Evolutionary conservation across 768 basidiomycete species (phyloP), one percentile per base, ranked within the genome.

Genomic region (Pluteus cervinus): DNA sequence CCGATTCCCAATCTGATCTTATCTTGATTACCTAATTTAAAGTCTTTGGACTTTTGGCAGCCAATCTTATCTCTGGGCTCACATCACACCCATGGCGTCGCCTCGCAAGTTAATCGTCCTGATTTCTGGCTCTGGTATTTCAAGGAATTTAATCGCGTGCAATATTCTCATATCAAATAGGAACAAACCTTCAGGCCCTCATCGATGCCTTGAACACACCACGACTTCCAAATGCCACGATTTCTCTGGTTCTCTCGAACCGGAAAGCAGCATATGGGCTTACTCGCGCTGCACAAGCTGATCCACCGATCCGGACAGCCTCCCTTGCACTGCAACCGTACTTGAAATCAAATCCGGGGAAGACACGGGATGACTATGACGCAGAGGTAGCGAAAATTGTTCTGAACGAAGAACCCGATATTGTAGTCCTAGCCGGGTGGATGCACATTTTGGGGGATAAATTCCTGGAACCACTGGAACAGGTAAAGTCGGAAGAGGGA

Each of bases 361-460:
- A 76, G 47, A 85, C 86, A 4, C 68, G 94, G 14, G 65, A 74
- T 31, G 87, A 94, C 54, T 97, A 96, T 60, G 94, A 94, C 53
- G 61, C 66, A 2, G 86, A 88, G 53, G 73, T 93, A 1, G 89
- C 88, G 6, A 62, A 73, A 22, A 70, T 78, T 36, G 78, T 90
- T 3, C 51, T 85, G 4, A 54, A 60, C 17, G 74, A 66, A 14
- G 60, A 63, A 22, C 94, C 94, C 0, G 88, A 97, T 58, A 56
- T 94, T 17, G 75, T 98, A 33, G 86, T 98, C 5, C 71, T 98
- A n/a, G 96, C 94, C 0, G 96, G 96, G 0, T 99, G 91, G 89
- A 97, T 99, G 94, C 93, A 98, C 52, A 88, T 98, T 50, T 71
- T 97, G 41, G 79, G 82, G 40, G 81, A 87, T 36, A 65, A 63